phyloP scores from a whole-genome alignment of 2,329 filamentous ascomycete genomes.

The Cercospora zeae-maydis region DNA sequence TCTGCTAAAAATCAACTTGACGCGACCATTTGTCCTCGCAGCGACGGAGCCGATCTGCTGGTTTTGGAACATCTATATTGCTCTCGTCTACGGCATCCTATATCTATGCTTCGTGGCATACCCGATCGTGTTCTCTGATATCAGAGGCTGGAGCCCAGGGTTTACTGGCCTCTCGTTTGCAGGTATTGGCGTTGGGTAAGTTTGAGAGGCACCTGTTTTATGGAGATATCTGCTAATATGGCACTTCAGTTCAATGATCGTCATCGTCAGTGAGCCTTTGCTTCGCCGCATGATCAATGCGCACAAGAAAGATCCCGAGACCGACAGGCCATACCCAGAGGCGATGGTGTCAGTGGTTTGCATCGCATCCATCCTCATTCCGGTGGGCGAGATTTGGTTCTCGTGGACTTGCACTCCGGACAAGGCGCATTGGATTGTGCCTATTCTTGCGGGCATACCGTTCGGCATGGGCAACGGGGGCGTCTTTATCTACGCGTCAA shows the following conservation, averaged over 20 bases:
- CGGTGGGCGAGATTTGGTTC: conserved; percentile 79
- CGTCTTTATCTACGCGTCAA: conserved; percentile 77
- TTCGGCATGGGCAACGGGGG: conserved; percentile 74
- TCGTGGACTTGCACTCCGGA: conserved; percentile 81
- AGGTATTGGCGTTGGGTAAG: conserved; percentile 61
- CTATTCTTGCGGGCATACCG: conserved; percentile 72
- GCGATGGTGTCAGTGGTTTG: conserved; percentile 77
- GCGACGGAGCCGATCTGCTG: conserved; percentile 84
- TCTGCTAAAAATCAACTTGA: conserved; percentile 70
- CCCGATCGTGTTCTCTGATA: conserved; percentile 72
- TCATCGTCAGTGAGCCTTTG: conserved; percentile 59
- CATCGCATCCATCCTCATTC: conserved; percentile 69
- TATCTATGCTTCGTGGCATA: conserved; percentile 91
- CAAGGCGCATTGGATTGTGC: conserved; percentile 71
- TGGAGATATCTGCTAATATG: background rate
- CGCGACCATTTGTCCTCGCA: conserved; percentile 72
- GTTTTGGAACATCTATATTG: conserved; percentile 67
- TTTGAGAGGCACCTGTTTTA: background rate
- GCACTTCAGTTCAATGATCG: conserved; percentile 37
- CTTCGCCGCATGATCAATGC: conserved; percentile 73
- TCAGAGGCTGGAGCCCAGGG: conserved; percentile 73
- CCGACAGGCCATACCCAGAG: conserved; percentile 70
- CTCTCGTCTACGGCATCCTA: conserved; percentile 78
- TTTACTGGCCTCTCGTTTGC: conserved; percentile 73
- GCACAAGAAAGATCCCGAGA: conserved; percentile 70